Evolutionary conservation across 208 protist genomes (phyloP).

Genomic region (Leishmania gerbilli): DNA sequence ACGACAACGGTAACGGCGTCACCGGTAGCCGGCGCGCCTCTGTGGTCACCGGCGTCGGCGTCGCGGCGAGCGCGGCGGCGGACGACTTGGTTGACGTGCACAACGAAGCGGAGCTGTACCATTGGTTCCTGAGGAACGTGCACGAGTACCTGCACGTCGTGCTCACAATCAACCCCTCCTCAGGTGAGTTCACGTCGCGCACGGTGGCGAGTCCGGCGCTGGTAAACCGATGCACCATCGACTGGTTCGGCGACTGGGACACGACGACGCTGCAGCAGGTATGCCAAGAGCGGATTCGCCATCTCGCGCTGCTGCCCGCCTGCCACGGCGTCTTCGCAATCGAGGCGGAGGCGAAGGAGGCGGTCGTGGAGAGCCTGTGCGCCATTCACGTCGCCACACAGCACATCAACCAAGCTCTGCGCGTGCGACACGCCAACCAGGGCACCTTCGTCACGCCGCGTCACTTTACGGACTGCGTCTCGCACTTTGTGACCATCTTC

Average conservation of each 20-base stretch:
- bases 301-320: constrained; percentile 86
- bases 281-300: constrained; percentile 84
- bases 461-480: constrained; percentile 98
- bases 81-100: constrained; percentile 72
- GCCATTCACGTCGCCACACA: constrained; percentile 92
- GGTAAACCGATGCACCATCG: constrained; percentile 99
- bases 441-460: constrained; percentile 97
- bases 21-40: background rate
- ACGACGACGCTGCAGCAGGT: constrained; percentile 94
- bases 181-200: constrained; percentile 94
- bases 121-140: constrained; percentile 97
- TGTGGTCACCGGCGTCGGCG: background rate
- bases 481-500: constrained; percentile 95
- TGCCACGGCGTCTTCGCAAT: constrained; percentile 43
- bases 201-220: constrained; percentile 98
- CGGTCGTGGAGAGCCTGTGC: constrained; percentile 91
- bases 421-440: constrained; percentile 75
- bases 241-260: constrained; percentile 99
- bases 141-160: constrained; percentile 98
- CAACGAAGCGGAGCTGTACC: constrained; percentile 95
- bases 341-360: constrained; percentile 57
- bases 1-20: background rate
- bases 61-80: constrained; percentile 13
- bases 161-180: constrained; percentile 99
- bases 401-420: constrained; percentile 80